A percentile compares a stretch with the other conserved stretches of the same genome.
These are phyloP conservation scores for Ascoidea tarda DNA, from an alignment of 805 yeast species.

Conservation along the genomic window DNA sequence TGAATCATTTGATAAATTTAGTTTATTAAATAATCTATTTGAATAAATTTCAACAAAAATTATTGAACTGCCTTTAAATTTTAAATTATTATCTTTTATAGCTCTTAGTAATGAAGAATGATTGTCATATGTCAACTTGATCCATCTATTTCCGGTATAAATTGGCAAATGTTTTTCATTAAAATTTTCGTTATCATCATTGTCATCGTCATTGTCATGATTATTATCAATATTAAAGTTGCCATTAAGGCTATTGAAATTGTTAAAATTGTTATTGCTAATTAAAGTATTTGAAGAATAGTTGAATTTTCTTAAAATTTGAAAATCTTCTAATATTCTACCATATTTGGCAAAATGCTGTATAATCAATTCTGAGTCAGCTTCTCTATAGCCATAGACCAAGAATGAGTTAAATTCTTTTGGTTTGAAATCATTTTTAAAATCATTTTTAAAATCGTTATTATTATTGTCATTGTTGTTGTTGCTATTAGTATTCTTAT, in stretches of 20 bases:
- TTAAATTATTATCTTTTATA: conserved; percentile 62
- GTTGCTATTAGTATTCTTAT: background rate
- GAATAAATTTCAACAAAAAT: background rate
- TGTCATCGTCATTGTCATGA: conserved; percentile 5
- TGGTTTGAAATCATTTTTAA: background rate
- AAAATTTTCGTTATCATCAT: conserved; percentile 3
- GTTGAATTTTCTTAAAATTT: conserved; percentile 18
- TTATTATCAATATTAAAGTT: conserved; percentile 3
- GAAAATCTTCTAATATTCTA: conserved; percentile 60
- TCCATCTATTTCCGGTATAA: conserved; percentile 80
- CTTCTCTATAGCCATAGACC: conserved; percentile 83
- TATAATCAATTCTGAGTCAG: conserved; percentile 49
- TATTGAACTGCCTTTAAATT: conserved; percentile 1
- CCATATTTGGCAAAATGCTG: conserved; percentile 74
- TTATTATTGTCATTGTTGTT: no score
- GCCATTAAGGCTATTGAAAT: background rate
- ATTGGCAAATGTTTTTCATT: conserved; percentile 38
- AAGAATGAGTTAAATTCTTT: conserved; percentile 38
- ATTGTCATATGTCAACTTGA: conserved; percentile 73
- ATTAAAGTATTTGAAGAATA: conserved; percentile 7
- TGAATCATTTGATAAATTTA: background rate
- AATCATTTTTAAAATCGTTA: no score
- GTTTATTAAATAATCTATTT: no score
- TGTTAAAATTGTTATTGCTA: no score
- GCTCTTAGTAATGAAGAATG: conserved; percentile 72